Conservation (phyloP, 1,284 basidiomycete species). For the Apiotrichum gracile region DNA sequence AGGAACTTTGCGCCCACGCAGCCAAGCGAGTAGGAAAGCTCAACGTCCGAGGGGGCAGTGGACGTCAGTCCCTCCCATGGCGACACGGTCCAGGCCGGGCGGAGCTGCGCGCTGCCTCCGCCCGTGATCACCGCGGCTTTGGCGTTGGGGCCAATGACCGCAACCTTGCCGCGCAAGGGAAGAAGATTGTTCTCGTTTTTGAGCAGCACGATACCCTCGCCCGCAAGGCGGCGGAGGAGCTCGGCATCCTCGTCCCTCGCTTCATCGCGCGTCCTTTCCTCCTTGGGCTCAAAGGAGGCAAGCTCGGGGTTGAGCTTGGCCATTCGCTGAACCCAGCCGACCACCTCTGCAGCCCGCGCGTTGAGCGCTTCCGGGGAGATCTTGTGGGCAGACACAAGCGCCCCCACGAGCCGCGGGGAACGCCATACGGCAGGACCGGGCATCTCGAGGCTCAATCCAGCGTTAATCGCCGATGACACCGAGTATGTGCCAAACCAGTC, state of each 20-base stretch:
- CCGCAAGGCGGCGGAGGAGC: constrained; percentile 22
- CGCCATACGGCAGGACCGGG: constrained; percentile 26
- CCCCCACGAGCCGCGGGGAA: constrained; percentile 48
- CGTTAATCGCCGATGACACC: constrained; percentile 59
- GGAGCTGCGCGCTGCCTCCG: constrained; percentile 54
- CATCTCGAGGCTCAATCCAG: constrained; percentile 57
- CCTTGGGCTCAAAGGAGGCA: constrained; percentile 19
- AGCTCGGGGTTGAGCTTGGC: constrained; percentile 22
- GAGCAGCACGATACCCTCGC: constrained; percentile 55
- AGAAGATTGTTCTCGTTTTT: constrained; percentile 48
- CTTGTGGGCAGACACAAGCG: constrained; percentile 59
- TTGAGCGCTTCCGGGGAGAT: constrained; percentile 25
- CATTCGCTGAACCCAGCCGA: constrained; percentile 27
- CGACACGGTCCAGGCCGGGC: constrained; percentile 51
- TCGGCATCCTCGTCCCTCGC: constrained; percentile 19
- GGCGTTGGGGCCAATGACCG: constrained; percentile 58
- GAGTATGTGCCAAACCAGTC: constrained; percentile 58
- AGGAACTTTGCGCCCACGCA: constrained; percentile 20
- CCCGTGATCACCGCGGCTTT: constrained; percentile 54
- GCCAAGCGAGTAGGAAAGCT: constrained; percentile 49
- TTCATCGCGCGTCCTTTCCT: constrained; percentile 24
- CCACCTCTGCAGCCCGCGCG: constrained; percentile 38
- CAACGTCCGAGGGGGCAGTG: constrained; percentile 40
- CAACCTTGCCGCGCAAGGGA: constrained; percentile 43
- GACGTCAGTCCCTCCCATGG: constrained; percentile 54